Base-by-base conservation (phyloP, 2,329 filamentous ascomycete species). In the Fusarium humuli region DNA sequence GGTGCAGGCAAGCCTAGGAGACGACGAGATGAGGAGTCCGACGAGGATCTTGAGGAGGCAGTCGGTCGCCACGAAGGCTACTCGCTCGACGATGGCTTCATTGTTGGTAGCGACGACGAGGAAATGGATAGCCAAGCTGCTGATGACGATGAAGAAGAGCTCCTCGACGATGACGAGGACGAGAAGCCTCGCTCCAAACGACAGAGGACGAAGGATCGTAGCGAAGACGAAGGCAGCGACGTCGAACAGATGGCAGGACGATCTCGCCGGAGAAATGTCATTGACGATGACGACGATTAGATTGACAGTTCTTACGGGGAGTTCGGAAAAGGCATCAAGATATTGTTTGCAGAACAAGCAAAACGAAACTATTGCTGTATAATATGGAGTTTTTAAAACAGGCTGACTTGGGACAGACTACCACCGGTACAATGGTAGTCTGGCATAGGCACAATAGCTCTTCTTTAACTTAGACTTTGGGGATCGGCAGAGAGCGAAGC, bases 41-140 rank as follows among this genome's bases (percentile, higher is more conserved):
- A 94, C 73, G 91, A 93, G 71, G 91, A 92, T 63, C 83, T 90
- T 37, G 88, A 88, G 18, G 85, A 87, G 40, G 87, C 88, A 32
- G 83, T 83, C 47, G 85, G 86, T 32, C 87, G 88, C 55, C 86
- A 91, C 64, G 91, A 94, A 70, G 91, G 93, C 70, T 95, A 95
- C 76, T 92, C 94, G 67, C 86, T 91, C 76, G 91, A 91, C 34
- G 92, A 95, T 75, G 92, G 91, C 61, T 95, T 95, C 77, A 87
- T 95, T 59, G 92, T 91, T 6, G 85, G 85, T 6, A 94, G 91
- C 73, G 92, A 94, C 70, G 91, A 93, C 62, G 92, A 94, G 44
- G 88, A 87, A 42, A 81, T 84, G 62, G 88, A 86, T 32, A 88
- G 84, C 5, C 88, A 86, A 2, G 87, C 86, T 25, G 90, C 92